Base-by-base conservation (phyloP, 129 eudicot species). In the Pulicaria dysenterica region DNA sequence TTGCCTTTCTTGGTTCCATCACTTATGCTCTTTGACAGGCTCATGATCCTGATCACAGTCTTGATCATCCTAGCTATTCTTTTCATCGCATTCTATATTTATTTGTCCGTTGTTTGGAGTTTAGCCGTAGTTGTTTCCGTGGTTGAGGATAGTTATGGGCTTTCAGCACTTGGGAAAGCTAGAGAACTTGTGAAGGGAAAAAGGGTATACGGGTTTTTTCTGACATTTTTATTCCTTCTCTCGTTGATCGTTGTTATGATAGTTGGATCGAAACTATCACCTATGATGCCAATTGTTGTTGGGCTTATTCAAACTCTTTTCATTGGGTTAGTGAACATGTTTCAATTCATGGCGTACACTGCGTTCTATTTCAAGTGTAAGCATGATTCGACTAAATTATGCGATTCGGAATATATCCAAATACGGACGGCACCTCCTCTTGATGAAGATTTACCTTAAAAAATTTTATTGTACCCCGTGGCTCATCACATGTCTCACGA, bases 331-430 rank as follows among this genome's bases (percentile, higher is more conserved):
- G 6, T 58, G 16, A 70, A 3, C 70, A n/a, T 83, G 47, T 78
- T 77, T 36, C 50, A 41, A 57, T 3, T 31, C 13, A 36, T 78
- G 84, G 82, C 76, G 15, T 80, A 77, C 51, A 83, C 80, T 1
- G 91, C 66, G 24, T 75, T 77, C 15, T 87, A 87, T 63, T 83
- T 59, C 60, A 61, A 72, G 64, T 87, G 92, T 12, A 87, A 83
- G 83, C 69, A 75, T 79, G 46, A 50, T 16, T 73, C 4, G 81
- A 79, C 49, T 77, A 79, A 70, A 50, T 76, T 66, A 72, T 67
- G 88, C 37, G 73, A 63, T 12, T 16, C 42, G 5, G 57, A 58
- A 17, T 85, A 85, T 58, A 62, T 17, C 66, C 57, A 50, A 66
- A 17, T 86, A 41, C 67, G 85, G 15, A 45, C 40, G 51, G 65